Evolutionary conservation across 345 rosid genomes (phyloP), one percentile per base, ranked within the genome.

Genomic region (Gossypium bickii): DNA sequence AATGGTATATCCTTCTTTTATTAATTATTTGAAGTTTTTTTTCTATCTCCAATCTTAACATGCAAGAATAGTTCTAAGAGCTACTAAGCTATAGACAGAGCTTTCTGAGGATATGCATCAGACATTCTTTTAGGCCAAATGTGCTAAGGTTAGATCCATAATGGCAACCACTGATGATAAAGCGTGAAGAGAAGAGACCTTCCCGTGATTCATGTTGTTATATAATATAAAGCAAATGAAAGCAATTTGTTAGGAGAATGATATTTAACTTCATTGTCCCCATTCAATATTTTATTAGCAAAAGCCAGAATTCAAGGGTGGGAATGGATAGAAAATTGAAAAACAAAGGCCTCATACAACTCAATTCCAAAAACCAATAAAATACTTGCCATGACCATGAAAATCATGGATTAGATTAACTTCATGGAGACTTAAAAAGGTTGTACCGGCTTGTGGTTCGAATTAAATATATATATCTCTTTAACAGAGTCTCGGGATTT

Each of bases 251-350:
- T 38, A 58, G 25, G 72, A 51, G 56, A 80, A 82, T 80, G 38
- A 78, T 82, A 34, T 78, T 12, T 76, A 56, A 22, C 65, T 65
- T 71, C 79, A 77, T 67, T 67, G 34, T 41, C 44, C 43, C 76
- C 47, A 12, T 59, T 73, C 25, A 48, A 45, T 16, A 52, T 82
- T 72, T 49, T 62, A 67, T 57, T 74, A 47, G 4, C 59, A 77
- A 86, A 82, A 84, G 87, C 89, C 87, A 75, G 77, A 72, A 75
- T 78, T 80, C 70, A 16, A 74, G 87, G 80, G 20, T 74, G 69
- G 74, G 71, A 72, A 47, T 43, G 53, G 69, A 45, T 63, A 41
- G 64, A 74, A 80, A 78, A 82, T 64, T 70, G 67, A 77, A 76
- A 60, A 64, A 60, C 34, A 74, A 51, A 52, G 65, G 71, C 64